A percentile compares a stretch with the other conserved stretches of the same genome.
phyloP scores from a whole-genome alignment of 768 basidiomycete species.

The Kwoniella mangroviensis region DNA sequence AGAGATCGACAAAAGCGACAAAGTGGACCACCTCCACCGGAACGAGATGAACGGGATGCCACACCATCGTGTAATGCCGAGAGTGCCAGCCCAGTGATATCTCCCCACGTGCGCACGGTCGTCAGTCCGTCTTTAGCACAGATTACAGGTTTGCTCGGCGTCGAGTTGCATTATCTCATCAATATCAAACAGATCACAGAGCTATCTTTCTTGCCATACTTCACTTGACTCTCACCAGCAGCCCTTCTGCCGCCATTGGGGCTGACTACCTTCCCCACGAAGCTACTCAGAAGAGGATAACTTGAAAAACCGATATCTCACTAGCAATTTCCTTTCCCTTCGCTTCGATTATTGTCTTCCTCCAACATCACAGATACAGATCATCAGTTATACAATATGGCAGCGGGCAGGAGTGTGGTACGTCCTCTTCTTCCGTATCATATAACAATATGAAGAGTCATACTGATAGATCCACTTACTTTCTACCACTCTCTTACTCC shows the following conservation, averaged over 20 bases:
- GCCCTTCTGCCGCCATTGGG: too few species aligned
- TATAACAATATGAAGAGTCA: not conserved
- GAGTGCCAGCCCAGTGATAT: not conserved
- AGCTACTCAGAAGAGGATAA: too few species aligned
- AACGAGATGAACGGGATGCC: not conserved
- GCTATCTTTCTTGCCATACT: too few species aligned
- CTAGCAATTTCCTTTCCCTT: not conserved
- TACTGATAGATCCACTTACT: not conserved
- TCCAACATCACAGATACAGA: not conserved
- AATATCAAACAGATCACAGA: too few species aligned
- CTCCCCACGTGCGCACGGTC: not conserved
- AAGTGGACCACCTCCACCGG: slow-evolving; percentile 29
- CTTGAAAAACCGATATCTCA: not conserved
- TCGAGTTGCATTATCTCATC: too few species aligned
- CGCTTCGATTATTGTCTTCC: not conserved
- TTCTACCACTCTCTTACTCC: not conserved
- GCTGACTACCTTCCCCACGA: too few species aligned
- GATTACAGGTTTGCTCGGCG: not conserved
- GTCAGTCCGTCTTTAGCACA: not conserved
- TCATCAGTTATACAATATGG: slow-evolving; percentile 11
- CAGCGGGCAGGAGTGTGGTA: slow-evolving; percentile 22
- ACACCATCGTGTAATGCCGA: slow-evolving; percentile 3
- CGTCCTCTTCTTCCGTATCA: not conserved
- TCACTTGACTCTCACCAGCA: too few species aligned
- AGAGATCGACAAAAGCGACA: not conserved